Conservation (phyloP, 768 basidiomycete genomes). For the Harrya chromipes region DNA sequence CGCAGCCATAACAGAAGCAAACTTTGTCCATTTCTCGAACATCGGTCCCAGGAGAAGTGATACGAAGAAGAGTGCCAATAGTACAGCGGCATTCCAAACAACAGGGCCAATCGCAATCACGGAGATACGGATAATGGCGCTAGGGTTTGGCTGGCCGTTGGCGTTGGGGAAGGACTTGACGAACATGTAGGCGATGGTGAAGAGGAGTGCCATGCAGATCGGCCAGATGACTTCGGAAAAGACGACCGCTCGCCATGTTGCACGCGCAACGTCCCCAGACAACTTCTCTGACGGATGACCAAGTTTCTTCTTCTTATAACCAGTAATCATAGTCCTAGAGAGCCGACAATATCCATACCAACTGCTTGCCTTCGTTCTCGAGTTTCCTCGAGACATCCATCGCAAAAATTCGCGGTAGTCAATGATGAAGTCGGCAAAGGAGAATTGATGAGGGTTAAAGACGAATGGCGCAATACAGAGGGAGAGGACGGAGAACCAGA, state of each 20-base stretch:
- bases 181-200: slow-evolving; percentile 87
- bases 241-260: slow-evolving; percentile 80
- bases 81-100: slow-evolving; percentile 89
- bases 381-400: slow-evolving; percentile 99
- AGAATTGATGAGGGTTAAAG: slow-evolving; percentile 99
- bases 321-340: slow-evolving; percentile 95
- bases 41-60: slow-evolving; percentile 93
- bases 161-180: slow-evolving; percentile 83
- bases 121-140: slow-evolving; percentile 84
- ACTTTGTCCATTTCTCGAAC: slow-evolving; percentile 79
- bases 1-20: slow-evolving; percentile 90
- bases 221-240: slow-evolving; percentile 83
- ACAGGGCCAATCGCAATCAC: slow-evolving; percentile 90
- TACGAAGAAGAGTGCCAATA: slow-evolving; percentile 82
- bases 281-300: slow-evolving; percentile 98
- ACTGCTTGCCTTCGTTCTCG: slow-evolving; percentile 91
- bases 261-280: slow-evolving; percentile 91
- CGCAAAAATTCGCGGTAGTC: slow-evolving; percentile 98
- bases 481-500: slow-evolving; percentile 96
- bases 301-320: slow-evolving; percentile 98
- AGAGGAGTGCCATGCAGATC: slow-evolving; percentile 69
- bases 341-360: slow-evolving; percentile 99
- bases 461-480: slow-evolving; percentile 96
- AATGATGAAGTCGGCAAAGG: slow-evolving; percentile 94
- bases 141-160: slow-evolving; percentile 64